Conservation (phyloP, 2,329 filamentous ascomycete species). For the Cyphellophora europaea region DNA sequence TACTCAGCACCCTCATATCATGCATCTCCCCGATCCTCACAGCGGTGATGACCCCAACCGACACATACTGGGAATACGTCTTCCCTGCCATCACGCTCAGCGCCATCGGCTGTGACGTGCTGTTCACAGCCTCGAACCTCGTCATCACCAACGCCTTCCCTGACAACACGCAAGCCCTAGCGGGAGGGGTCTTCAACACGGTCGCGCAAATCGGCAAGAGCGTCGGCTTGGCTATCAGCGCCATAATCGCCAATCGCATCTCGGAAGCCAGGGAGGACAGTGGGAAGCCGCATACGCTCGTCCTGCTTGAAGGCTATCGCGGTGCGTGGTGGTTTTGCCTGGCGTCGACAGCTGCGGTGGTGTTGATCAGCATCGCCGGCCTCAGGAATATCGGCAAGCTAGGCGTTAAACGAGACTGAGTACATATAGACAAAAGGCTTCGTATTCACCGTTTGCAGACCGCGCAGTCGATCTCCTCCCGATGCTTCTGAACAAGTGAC, state of each 20-base stretch:
- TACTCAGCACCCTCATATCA: conserved; percentile 32
- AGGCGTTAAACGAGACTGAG: conserved; percentile 33
- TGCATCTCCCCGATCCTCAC: conserved; percentile 44
- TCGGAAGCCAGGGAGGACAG: conserved; percentile 24
- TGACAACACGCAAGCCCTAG: conserved; percentile 46
- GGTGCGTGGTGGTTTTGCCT: conserved; percentile 47
- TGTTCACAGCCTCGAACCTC: conserved; percentile 49
- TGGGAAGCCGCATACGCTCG: conserved; percentile 18
- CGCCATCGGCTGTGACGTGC: conserved; percentile 20
- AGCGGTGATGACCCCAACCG: conserved; percentile 39
- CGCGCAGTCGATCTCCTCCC: no score
- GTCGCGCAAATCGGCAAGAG: conserved; percentile 47
- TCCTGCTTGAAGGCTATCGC: conserved; percentile 42
- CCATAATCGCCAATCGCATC: conserved; percentile 35
- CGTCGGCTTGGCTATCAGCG: conserved; percentile 43
- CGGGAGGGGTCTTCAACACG: conserved; percentile 55
- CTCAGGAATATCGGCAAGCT: conserved; percentile 39
- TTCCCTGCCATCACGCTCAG: conserved; percentile 29
- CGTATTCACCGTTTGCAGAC: no score
- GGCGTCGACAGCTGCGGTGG: conserved; percentile 31
- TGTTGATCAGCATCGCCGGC: conserved; percentile 26
- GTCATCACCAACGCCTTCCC: conserved; percentile 45
- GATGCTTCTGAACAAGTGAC: no score
- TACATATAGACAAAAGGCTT: no score
- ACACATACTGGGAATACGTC: conserved; percentile 40